Base-by-base conservation (phyloP, 169 alveolate genomes). In the Plasmodium fragile region DNA sequence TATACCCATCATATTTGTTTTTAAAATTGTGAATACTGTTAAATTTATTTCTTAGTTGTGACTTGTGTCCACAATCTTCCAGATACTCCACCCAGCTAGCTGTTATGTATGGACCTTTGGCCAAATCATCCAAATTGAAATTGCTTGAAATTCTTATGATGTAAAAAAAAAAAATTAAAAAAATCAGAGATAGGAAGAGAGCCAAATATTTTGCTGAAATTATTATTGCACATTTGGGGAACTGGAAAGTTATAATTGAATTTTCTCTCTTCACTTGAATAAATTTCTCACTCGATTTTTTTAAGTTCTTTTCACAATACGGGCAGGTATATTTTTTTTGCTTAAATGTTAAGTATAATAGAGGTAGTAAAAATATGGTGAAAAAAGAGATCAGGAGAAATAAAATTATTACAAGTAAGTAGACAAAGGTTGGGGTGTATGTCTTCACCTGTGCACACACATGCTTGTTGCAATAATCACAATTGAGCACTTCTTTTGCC, bases 191-290 rank as follows among this genome's bases (percentile, higher is more conserved):
- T 6, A 84, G 22, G 22, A 84, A 84, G 49, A 84, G 59, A 49
- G 69, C 92, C 41, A 84, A 84, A 84, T 84, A 84, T 84, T 84
- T 84, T 22, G 75, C 92, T 5, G 92, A 84, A 32, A 84, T 43
- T 45, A 84, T 84, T 25, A 84, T 84, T 72, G 92, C 92, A 84
- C 83, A 73, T 49, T 84, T 84, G 25, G 83, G 84, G 78, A 84
- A 71, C 10, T 84, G 92, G 28, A 84, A 84, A 16, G 92, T 84
- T 73, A 84, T 22, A 49, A 84, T 84, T 32, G 72, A 77, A 71
- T 84, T 84, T 73, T 84, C 92, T 49, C 79, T 72, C 59, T 72
- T 84, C 78, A 84, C 41, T 84, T 84, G 49, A 84, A 84, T n/a
- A 73, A 75, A 72, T 49, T 75, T 84, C 41, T 84, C 84, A 2